phyloP scores from a whole-genome alignment of 148 eudicot species.

The Rhododendron vialii region DNA sequence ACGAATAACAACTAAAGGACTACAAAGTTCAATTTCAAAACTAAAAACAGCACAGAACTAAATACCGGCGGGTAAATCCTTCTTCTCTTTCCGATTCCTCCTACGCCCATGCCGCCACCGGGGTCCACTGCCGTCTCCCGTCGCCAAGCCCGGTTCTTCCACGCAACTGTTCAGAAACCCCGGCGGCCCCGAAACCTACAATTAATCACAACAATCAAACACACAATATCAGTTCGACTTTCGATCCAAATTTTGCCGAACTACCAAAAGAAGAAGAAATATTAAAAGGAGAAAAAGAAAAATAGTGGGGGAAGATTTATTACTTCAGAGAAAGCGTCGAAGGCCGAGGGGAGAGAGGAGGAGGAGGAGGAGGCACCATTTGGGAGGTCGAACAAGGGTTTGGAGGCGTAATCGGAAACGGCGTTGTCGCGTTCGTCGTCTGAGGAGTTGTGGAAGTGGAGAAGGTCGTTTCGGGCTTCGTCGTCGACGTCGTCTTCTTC shows the following conservation, averaged over 20 bases:
- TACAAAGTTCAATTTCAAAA: not conserved
- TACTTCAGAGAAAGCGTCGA: slow-evolving; percentile 85
- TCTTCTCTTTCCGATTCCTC: slow-evolving; percentile 50
- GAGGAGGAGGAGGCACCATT: slow-evolving; percentile 32
- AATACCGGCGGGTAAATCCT: slow-evolving; percentile 73
- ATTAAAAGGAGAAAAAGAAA: not conserved
- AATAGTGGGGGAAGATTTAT: not conserved
- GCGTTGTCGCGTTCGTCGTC: slow-evolving; percentile 33
- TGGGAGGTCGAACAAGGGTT: slow-evolving; percentile 42
- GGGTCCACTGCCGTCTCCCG: slow-evolving; percentile 26
- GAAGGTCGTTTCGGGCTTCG: slow-evolving; percentile 4
- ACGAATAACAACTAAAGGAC: not conserved
- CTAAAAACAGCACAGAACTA: not conserved
- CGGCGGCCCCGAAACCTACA: slow-evolving; percentile 88
- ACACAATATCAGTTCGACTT: not conserved
- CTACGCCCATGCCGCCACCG: slow-evolving; percentile 52
- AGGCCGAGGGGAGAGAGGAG: slow-evolving; percentile 66
- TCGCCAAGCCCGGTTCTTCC: slow-evolving; percentile 31
- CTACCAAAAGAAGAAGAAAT: not conserved
- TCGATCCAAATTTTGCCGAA: not conserved
- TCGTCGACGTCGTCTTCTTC: slow-evolving; percentile 53
- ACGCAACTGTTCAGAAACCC: slow-evolving; percentile 66
- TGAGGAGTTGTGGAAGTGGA: slow-evolving; percentile 27
- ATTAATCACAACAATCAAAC: slow-evolving; percentile 4
- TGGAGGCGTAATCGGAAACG: slow-evolving; percentile 26